Evolutionary conservation across 2,329 filamentous ascomycete species (phyloP).

Genomic region (Penicillium sp.): DNA sequence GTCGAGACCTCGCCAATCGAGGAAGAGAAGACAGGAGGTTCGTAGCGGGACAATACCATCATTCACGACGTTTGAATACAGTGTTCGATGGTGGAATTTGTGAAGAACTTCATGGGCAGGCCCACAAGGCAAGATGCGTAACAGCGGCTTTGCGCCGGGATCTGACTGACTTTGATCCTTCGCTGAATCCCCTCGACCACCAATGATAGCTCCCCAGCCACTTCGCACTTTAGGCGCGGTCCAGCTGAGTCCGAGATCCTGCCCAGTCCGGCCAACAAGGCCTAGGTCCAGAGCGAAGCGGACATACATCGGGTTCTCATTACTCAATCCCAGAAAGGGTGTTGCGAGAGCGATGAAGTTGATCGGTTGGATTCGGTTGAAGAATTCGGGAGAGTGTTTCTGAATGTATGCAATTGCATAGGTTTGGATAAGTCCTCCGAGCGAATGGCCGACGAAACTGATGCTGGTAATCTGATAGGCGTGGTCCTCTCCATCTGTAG

Average conservation of each 20-base stretch:
- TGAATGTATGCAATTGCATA: constrained; percentile 97
- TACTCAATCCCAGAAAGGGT: constrained; percentile 88
- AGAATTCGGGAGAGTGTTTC: constrained; percentile 91
- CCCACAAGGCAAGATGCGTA: constrained; percentile 87
- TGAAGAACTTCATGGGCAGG: constrained; percentile 85
- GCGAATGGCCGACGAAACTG: constrained; percentile 89
- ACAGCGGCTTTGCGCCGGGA: constrained; percentile 82
- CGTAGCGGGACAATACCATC: constrained; percentile 94
- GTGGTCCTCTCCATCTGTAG: constrained; percentile 51
- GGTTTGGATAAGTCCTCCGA: constrained; percentile 87
- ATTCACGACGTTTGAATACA: constrained; percentile 97
- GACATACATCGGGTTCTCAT: constrained; percentile 96
- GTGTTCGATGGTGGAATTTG: constrained; percentile 86
- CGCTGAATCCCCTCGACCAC: constrained; percentile 68
- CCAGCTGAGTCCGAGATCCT: constrained; percentile 95
- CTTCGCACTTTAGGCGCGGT: constrained; percentile 81
- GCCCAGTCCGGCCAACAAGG: constrained; percentile 90
- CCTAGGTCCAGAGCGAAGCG: constrained; percentile 97
- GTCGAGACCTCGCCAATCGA: constrained; percentile 94
- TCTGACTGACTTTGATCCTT: constrained; percentile 63
- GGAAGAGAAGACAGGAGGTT: constrained; percentile 92
- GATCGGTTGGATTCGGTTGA: constrained; percentile 79
- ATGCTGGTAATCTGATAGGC: constrained; percentile 90
- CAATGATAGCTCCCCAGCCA: constrained; percentile 86
- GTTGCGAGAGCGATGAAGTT: constrained; percentile 90